A percentile compares a stretch with the other conserved stretches of the same genome.
phyloP scores from a whole-genome alignment of 208 protist species.

The Herpetomonas tarakana region DNA sequence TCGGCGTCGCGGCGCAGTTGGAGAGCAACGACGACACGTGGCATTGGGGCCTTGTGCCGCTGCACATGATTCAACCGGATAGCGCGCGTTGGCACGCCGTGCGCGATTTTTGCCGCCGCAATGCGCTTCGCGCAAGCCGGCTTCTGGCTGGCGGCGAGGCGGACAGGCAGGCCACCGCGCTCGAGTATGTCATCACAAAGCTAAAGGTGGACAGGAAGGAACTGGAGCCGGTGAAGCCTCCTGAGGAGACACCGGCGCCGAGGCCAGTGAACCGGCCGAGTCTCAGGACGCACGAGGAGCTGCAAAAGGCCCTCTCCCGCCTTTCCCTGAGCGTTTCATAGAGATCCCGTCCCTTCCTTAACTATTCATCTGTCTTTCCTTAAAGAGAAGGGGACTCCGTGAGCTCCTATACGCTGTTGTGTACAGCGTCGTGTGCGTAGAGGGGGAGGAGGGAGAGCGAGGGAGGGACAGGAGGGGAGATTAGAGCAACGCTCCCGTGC shows the following conservation, averaged over 20 bases:
- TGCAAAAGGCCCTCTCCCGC: slow-evolving; percentile 54
- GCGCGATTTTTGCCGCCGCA: slow-evolving; percentile 61
- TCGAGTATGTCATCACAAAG: slow-evolving; percentile 29
- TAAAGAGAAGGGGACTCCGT: too few species aligned
- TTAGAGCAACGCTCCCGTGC: too few species aligned
- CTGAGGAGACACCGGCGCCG: slow-evolving; percentile 20
- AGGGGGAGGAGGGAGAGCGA: too few species aligned
- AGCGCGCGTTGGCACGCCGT: slow-evolving; percentile 44
- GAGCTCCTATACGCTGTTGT: too few species aligned
- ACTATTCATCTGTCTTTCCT: too few species aligned
- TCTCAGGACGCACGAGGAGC: slow-evolving; percentile 52
- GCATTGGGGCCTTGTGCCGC: slow-evolving; percentile 78
- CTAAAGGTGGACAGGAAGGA: slow-evolving; percentile 37
- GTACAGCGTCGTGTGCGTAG: too few species aligned
- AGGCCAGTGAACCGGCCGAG: slow-evolving; percentile 51
- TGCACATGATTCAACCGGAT: slow-evolving; percentile 74
- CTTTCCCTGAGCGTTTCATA: slow-evolving; percentile 18
- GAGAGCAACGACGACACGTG: slow-evolving; percentile 68
- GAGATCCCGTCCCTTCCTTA: background rate
- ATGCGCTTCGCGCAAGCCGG: slow-evolving; percentile 49
- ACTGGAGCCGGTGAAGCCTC: slow-evolving; percentile 34
- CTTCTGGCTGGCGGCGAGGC: slow-evolving; percentile 13
- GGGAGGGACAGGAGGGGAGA: too few species aligned
- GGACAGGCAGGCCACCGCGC: slow-evolving; percentile 20
- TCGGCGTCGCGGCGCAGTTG: slow-evolving; percentile 62